These are phyloP conservation scores for Myriosclerotinia curreyana DNA, from an alignment of 2,329 filamentous ascomycete genomes.

Conservation along the genomic window DNA sequence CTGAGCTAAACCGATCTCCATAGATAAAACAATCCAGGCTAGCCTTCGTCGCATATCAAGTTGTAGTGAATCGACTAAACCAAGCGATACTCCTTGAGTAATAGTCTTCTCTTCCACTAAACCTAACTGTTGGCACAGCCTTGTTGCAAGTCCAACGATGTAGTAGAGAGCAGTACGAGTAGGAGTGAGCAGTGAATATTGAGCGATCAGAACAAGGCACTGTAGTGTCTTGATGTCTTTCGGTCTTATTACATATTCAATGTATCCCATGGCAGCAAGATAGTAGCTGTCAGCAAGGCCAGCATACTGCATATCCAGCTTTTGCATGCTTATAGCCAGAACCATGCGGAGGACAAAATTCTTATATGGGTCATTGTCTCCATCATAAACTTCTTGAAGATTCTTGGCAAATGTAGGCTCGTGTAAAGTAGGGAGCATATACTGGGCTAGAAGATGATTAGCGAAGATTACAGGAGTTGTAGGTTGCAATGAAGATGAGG, in stretches of 20 bases:
- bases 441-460: constrained; percentile 60
- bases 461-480: constrained; percentile 17
- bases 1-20: constrained; percentile 86
- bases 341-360: constrained; percentile 90
- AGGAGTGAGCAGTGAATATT: constrained; percentile 89
- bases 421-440: constrained; percentile 83
- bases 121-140: constrained; percentile 85
- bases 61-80: constrained; percentile 65
- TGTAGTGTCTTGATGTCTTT: constrained; percentile 90
- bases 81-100: constrained; percentile 53
- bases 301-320: constrained; percentile 84
- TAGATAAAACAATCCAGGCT: constrained; percentile 82
- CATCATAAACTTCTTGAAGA: constrained; percentile 75
- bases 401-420: constrained; percentile 75
- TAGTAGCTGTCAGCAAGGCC: constrained; percentile 95
- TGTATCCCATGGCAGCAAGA: constrained; percentile 77
- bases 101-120: constrained; percentile 89
- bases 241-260: constrained; percentile 79
- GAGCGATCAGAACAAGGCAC: constrained; percentile 80
- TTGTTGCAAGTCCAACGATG: constrained; percentile 81
- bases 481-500: constrained; percentile 9
- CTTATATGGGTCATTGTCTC: constrained; percentile 73
- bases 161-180: constrained; percentile 92
- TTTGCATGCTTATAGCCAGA: constrained; percentile 91
- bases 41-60: constrained; percentile 86